Conservation (phyloP, 202 grass and related monocot species). For the Eragrostis tef region DNA sequence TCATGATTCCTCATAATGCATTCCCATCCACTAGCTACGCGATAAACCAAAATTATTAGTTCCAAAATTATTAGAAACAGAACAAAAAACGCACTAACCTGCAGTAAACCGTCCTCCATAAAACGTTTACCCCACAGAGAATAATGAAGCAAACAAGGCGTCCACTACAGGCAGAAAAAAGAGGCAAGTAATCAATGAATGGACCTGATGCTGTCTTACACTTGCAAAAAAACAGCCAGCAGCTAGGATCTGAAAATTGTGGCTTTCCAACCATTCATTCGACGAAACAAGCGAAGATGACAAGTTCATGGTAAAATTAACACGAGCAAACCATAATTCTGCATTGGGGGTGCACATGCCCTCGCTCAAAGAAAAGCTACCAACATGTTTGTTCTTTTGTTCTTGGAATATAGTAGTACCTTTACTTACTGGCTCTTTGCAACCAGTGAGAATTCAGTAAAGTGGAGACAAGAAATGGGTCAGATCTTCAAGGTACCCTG, state of each 20-base stretch:
- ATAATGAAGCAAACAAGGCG: slow-evolving; percentile 6
- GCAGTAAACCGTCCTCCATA: slow-evolving; percentile 50
- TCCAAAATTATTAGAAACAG: no score
- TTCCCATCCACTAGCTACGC: neutral
- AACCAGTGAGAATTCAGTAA: slow-evolving; percentile 14
- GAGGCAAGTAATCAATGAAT: slow-evolving; percentile 33
- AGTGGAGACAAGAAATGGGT: slow-evolving; percentile 10
- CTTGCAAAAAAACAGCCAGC: slow-evolving; percentile 10
- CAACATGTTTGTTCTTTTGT: slow-evolving; percentile 16
- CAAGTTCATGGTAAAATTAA: neutral
- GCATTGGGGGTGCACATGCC: slow-evolving; percentile 17
- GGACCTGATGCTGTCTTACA: slow-evolving; percentile 2
- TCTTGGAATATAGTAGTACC: slow-evolving; percentile 7
- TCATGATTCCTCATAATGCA: slow-evolving; percentile 31
- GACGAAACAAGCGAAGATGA: slow-evolving; percentile 26
- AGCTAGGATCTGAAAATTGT: neutral
- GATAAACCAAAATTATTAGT: slow-evolving; percentile 40
- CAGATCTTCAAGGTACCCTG: slow-evolving; percentile 44
- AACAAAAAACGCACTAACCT: slow-evolving; percentile 45
- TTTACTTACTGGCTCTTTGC: slow-evolving; percentile 20
- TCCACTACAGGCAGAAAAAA: slow-evolving; percentile 41
- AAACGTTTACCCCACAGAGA: slow-evolving; percentile 39
- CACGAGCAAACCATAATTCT: neutral
- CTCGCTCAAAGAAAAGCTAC: slow-evolving; percentile 25
- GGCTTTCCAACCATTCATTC: slow-evolving; percentile 8